Evolutionary conservation across 768 basidiomycete species (phyloP).

Genomic region (Trametes villosa): DNA sequence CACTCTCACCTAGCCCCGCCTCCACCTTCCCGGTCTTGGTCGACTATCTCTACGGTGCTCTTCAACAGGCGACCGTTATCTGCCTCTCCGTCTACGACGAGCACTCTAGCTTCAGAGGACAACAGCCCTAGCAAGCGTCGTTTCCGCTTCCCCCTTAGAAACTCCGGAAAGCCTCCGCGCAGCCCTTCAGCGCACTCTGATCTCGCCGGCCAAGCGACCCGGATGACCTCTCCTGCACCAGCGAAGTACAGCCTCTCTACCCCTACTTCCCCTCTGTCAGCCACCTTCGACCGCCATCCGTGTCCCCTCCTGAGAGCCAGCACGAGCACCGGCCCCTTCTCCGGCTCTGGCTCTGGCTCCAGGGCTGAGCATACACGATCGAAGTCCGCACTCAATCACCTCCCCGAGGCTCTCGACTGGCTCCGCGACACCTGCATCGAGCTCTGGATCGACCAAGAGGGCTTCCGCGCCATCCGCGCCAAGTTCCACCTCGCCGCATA

Average conservation of each 20-base stretch:
- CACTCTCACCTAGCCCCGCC: not conserved
- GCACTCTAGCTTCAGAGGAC: conserved; percentile 5
- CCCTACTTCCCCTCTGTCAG: not conserved
- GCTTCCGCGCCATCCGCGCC: conserved; percentile 67
- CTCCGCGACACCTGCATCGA: conserved; percentile 58
- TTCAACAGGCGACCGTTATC: conserved; percentile 7
- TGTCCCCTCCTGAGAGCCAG: not conserved
- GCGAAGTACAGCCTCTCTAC: not conserved
- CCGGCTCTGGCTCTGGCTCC: not conserved
- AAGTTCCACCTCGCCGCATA: conserved; percentile 63
- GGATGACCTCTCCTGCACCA: not conserved
- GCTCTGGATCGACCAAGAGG: conserved; percentile 83
- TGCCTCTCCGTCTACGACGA: conserved; percentile 15
- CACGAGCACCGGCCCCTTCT: not conserved
- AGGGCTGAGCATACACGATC: not conserved
- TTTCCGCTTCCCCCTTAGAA: conserved; percentile 13
- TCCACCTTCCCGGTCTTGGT: conserved; percentile 5
- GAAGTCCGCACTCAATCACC: conserved; percentile 4
- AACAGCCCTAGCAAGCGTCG: not conserved
- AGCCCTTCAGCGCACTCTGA: not conserved
- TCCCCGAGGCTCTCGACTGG: conserved; percentile 52
- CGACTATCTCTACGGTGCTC: conserved; percentile 7
- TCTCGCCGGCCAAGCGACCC: not conserved
- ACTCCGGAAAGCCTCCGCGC: conserved; percentile 3
- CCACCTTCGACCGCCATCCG: not conserved